Percentiles rank a stretch among this genome's conserved stretches.
These are phyloP conservation scores for Aspergillus arachidicola DNA, from an alignment of 2,329 filamentous ascomycete genomes.

Conservation along the genomic window DNA sequence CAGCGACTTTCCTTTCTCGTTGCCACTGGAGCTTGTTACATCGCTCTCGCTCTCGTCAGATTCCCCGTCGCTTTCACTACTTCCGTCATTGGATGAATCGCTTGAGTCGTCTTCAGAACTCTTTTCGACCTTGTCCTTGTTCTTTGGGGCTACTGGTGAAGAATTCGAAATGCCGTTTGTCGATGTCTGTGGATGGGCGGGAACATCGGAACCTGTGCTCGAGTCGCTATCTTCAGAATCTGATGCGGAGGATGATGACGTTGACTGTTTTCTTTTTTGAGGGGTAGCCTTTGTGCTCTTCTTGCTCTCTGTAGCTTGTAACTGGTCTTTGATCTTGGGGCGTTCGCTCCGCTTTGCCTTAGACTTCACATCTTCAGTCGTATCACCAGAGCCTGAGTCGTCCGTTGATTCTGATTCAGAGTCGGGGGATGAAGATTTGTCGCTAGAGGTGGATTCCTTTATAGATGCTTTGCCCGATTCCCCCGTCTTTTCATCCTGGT, in stretches of 20 bases:
- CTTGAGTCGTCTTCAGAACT: background rate
- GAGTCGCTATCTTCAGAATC: background rate
- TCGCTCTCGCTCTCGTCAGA: slow-evolving; percentile 12
- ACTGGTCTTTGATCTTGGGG: background rate
- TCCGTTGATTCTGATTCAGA: slow-evolving; percentile 3
- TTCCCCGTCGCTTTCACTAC: slow-evolving; percentile 10
- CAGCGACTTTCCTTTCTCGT: background rate
- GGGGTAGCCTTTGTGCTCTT: background rate
- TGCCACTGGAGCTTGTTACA: slow-evolving; percentile 14
- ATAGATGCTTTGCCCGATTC: background rate
- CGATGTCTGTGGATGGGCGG: background rate
- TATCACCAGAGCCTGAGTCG: slow-evolving; percentile 2
- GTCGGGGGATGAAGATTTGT: background rate
- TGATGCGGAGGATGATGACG: background rate
- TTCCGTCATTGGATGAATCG: background rate
- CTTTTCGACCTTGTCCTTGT: background rate
- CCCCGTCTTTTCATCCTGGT: background rate
- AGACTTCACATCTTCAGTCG: background rate
- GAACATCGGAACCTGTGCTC: background rate
- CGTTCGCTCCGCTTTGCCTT: background rate
- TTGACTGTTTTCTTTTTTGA: background rate
- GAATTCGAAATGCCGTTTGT: background rate
- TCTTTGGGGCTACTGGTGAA: background rate
- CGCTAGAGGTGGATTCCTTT: background rate
- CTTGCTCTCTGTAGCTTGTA: background rate